These are phyloP conservation scores for Patellifolia procumbens DNA, from an alignment of 179 eudicot genomes.

Conservation along the genomic window DNA sequence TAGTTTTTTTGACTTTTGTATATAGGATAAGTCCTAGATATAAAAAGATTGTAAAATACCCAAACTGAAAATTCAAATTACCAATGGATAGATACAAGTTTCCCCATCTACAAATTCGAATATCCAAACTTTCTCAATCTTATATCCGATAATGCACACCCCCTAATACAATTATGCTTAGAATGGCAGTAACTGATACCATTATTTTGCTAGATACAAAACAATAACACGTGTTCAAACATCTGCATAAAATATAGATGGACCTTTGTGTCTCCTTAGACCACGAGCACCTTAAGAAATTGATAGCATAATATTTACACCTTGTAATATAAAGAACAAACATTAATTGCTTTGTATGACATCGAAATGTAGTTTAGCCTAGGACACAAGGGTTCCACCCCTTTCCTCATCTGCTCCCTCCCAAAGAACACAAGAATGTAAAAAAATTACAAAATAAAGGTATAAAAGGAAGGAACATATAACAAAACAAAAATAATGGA, in stretches of 20 bases:
- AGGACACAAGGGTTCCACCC: conserved; percentile 1
- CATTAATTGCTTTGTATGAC: conserved; percentile 20
- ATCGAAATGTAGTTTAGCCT: background rate
- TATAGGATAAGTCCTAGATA: too few relatives aligned
- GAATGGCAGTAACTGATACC: too few relatives aligned
- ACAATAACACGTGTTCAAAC: background rate
- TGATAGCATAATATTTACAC: background rate
- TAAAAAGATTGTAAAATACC: too few relatives aligned
- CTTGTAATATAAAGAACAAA: conserved; percentile 18
- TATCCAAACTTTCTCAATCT: too few relatives aligned
- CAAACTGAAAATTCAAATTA: too few relatives aligned
- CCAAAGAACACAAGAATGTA: background rate
- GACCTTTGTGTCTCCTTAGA: conserved; percentile 2
- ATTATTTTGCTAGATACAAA: too few relatives aligned
- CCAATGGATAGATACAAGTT: too few relatives aligned
- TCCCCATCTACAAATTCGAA: too few relatives aligned
- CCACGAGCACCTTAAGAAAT: background rate
- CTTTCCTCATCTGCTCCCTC: conserved; percentile 3
- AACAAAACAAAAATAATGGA: background rate
- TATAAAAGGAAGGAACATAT: background rate
- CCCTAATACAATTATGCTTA: too few relatives aligned
- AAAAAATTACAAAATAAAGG: background rate
- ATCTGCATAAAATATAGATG: background rate
- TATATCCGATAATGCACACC: too few relatives aligned
- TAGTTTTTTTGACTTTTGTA: too few relatives aligned